Conservation (phyloP, 345 rosid species). For the Lepidium sativum region DNA sequence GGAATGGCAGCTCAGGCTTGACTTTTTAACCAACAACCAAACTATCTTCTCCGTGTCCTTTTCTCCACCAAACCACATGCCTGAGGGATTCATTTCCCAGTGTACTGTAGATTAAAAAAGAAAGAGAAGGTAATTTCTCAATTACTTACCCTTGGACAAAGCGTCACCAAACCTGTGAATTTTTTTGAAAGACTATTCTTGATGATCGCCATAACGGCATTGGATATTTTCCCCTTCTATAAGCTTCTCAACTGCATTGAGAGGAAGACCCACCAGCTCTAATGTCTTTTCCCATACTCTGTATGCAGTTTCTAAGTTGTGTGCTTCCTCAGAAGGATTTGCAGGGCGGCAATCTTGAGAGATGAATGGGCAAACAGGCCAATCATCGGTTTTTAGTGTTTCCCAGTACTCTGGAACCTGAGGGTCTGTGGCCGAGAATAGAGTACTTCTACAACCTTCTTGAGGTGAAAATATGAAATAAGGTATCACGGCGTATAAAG, state of each 20-base stretch:
- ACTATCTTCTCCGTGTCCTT: conserved; percentile 16
- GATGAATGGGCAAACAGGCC: conserved; percentile 93
- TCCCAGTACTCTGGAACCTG: conserved; percentile 88
- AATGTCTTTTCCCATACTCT: conserved; percentile 87
- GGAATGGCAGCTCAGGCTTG: conserved; percentile 30
- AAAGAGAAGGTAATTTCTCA: not conserved
- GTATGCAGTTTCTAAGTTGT: conserved; percentile 54
- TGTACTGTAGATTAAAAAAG: not conserved
- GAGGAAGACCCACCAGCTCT: conserved; percentile 75
- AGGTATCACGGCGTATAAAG: conserved; percentile 69
- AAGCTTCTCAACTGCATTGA: conserved; percentile 69
- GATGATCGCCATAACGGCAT: conserved; percentile 37
- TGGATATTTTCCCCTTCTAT: conserved; percentile 58
- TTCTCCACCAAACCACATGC: conserved; percentile 13
- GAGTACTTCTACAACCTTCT: conserved; percentile 92
- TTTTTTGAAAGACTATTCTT: conserved; percentile 13
- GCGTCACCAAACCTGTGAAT: not conserved
- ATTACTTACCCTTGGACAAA: conserved; percentile 10
- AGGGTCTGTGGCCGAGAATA: conserved; percentile 92
- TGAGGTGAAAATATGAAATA: conserved; percentile 82
- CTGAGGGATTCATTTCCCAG: not conserved
- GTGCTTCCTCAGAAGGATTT: conserved; percentile 93
- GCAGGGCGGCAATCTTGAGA: conserved; percentile 88
- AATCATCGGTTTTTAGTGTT: conserved; percentile 62
- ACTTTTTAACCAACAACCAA: conserved; percentile 25